These are phyloP conservation scores for Botrytis fragariae DNA, from an alignment of 2,329 filamentous ascomycete genomes.

Conservation along the genomic window DNA sequence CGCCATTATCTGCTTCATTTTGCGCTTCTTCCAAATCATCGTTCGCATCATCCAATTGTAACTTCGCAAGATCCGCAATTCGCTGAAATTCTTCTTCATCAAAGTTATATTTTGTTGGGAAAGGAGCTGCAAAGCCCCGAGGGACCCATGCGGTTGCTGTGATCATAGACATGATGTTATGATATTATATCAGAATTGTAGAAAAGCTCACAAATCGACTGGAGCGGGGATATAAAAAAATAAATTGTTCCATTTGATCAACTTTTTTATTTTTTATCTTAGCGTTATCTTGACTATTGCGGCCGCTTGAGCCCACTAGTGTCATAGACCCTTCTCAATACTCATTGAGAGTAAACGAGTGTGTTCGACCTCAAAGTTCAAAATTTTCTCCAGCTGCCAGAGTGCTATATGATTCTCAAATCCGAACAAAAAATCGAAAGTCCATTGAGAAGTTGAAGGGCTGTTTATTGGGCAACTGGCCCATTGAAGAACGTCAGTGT, in stretches of 20 bases:
- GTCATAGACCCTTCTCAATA: not conserved
- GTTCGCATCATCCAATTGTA: conserved; percentile 81
- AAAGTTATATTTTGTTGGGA: conserved; percentile 56
- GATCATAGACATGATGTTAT: conserved; percentile 48
- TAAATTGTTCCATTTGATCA: conserved; percentile 10
- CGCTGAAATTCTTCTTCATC: conserved; percentile 57
- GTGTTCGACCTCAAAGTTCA: not conserved
- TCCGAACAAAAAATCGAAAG: not conserved
- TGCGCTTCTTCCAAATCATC: conserved; percentile 69
- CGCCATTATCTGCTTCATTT: conserved; percentile 35
- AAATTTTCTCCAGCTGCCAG: not conserved
- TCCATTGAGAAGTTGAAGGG: not conserved
- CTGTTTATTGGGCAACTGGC: not conserved
- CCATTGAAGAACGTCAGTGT: not conserved
- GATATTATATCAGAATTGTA: not conserved
- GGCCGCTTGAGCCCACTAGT: conserved; percentile 14
- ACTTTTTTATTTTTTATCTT: conserved; percentile 20
- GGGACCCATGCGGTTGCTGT: conserved; percentile 59
- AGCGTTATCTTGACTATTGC: conserved; percentile 15
- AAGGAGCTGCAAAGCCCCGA: conserved; percentile 56
- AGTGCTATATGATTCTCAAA: not conserved
- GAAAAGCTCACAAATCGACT: conserved; percentile 3
- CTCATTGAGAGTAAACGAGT: not conserved
- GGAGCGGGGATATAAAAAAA: conserved; percentile 18
- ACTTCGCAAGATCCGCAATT: conserved; percentile 56